These are phyloP conservation scores for Jatropha multifida DNA, from an alignment of 441 rosid species.

Conservation along the genomic window DNA sequence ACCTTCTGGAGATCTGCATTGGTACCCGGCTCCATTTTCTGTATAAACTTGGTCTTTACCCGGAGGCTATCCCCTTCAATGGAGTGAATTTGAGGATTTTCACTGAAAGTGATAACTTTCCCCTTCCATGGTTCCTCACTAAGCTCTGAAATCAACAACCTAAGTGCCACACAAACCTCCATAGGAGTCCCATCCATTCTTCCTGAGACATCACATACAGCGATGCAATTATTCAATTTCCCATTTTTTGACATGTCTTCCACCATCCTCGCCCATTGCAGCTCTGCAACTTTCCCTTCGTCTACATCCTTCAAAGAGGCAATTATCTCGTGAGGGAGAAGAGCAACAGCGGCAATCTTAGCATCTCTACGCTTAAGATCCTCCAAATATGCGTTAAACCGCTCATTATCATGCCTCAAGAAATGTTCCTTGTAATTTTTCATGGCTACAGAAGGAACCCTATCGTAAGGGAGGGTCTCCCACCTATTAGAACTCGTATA, in stretches of 20 bases:
- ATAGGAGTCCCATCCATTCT: not conserved
- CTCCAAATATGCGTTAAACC: not conserved
- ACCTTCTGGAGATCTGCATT: constrained; percentile 19
- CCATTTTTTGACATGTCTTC: not conserved
- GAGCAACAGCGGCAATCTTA: not conserved
- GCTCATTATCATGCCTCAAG: not conserved
- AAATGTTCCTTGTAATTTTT: not conserved
- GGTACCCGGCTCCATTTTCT: not conserved
- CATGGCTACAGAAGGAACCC: not conserved
- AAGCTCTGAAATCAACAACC: not conserved
- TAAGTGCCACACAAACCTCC: not conserved
- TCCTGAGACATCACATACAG: not conserved
- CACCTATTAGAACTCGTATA: not conserved
- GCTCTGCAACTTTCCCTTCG: not conserved
- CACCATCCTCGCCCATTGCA: not conserved
- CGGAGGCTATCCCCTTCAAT: not conserved
- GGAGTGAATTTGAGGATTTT: not conserved
- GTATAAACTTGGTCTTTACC: not conserved
- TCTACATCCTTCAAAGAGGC: not conserved
- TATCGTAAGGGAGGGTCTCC: not conserved
- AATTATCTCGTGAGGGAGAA: not conserved
- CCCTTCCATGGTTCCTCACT: not conserved
- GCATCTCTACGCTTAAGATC: not conserved
- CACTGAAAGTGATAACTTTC: not conserved
- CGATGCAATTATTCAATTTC: not conserved